phyloP scores from a whole-genome alignment of 2,329 filamentous ascomycete species.

The Diaporthe citrichinensis region DNA sequence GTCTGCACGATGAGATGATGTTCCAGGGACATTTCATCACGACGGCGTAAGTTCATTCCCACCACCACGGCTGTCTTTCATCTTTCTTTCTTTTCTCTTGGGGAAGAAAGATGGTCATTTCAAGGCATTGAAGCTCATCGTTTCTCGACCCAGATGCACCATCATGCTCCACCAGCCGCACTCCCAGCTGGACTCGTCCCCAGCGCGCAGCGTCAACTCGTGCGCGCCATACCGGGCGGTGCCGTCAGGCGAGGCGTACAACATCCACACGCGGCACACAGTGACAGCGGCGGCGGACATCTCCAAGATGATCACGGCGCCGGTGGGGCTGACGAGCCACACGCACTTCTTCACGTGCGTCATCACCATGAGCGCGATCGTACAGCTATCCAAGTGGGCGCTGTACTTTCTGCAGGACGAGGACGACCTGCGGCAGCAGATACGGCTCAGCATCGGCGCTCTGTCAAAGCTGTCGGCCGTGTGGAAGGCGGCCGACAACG shows the following conservation, averaged over 20 bases:
- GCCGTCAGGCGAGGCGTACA: slow-evolving; percentile 66
- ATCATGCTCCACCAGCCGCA: slow-evolving; percentile 86
- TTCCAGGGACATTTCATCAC: slow-evolving; percentile 91
- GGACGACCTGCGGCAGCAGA: slow-evolving; percentile 79
- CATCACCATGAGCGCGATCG: slow-evolving; percentile 82
- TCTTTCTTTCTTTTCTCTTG: slow-evolving; percentile 17
- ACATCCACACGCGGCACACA: slow-evolving; percentile 83
- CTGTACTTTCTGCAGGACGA: slow-evolving; percentile 74
- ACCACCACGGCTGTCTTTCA: too few species aligned
- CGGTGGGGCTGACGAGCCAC: slow-evolving; percentile 79
- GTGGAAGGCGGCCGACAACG: slow-evolving; percentile 80
- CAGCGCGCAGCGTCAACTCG: slow-evolving; percentile 71
- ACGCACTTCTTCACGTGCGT: slow-evolving; percentile 89
- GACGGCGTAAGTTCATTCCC: slow-evolving; percentile 60
- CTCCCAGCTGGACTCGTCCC: slow-evolving; percentile 78
- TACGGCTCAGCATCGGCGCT: slow-evolving; percentile 84
- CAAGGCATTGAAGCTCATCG: slow-evolving; percentile 42
- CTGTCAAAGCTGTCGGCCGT: slow-evolving; percentile 77
- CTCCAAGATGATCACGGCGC: slow-evolving; percentile 80
- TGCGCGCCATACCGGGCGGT: slow-evolving; percentile 74
- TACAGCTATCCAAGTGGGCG: slow-evolving; percentile 85
- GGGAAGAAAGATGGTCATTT: slow-evolving; percentile 47
- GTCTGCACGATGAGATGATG: slow-evolving; percentile 87
- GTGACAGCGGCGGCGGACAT: slow-evolving; percentile 85
- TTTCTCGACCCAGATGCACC: slow-evolving; percentile 60